Base-by-base conservation (phyloP, 2,329 filamentous ascomycete genomes). In the Ophiostoma quercus region DNA sequence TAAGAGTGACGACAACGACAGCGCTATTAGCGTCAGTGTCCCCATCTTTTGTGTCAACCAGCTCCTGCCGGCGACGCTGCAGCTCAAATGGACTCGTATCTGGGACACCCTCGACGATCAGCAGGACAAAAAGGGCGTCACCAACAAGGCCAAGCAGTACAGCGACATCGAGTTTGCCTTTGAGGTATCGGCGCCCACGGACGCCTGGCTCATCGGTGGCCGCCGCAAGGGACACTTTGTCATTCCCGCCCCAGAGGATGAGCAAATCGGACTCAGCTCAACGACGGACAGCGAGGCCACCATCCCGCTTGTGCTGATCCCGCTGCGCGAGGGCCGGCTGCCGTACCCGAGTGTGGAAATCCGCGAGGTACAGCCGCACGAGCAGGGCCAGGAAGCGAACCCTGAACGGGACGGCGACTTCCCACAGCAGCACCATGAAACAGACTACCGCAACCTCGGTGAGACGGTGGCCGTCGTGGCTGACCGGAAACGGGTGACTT, bases 131-230 rank as follows among this genome's bases (percentile, higher is more conserved):
- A 65, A 65, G 62, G n/a, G 9, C 16, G 19, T 34, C 34, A 22
- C 79, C 0, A 77, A 79, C 0, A 77, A 79, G 16, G 71, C 78
- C 16, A 1, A 72, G 11, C 73, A 77, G 3, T 34, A 66, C 63
- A 37, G 68, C 51, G 83, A 87, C 29, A 82, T 93, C 1, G 88
- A 93, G 72, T 96, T 96, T 76, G 88, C 89, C 73, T 96, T 95
- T 78, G 94, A 97, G 74, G 83, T 98, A 29, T 87, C 88, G 16
- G 89, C 90, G 0, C 87, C 88, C 19, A 81, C 85, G 1, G 92
- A 94, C 54, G 84, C 87, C 0, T 98, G 94, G 94, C 85, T 97
- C 1, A 82, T 98, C 2, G 94, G 92, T 29, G 94, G 94, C 0
- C 87, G 90, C 62, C 85, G 91, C 67, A 90, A 92, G 73, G 91